Evolutionary conservation across 768 basidiomycete genomes (phyloP), one percentile per base, ranked within the genome.

Genomic region (Trametes punicea): DNA sequence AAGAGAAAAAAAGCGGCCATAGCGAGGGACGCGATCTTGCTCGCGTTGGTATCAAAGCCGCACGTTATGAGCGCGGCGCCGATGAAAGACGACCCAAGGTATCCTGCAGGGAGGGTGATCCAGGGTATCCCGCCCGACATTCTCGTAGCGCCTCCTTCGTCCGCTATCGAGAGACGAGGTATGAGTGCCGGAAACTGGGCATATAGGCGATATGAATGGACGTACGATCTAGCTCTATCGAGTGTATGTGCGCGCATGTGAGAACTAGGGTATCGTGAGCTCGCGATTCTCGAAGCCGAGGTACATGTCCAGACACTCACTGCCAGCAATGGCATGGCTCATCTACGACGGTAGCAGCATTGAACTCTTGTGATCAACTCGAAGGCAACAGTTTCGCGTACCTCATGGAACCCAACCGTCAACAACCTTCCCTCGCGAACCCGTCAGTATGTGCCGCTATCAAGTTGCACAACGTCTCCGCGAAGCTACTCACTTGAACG

Each of bases 351-450:
- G 15, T 10, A 54, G 31, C n/a, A 41, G 20, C 11, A 27, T 5
- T 9, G 42, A 44, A 52, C 8, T 31, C 2, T 11, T 20, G 21
- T 26, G 30, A 31, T 51, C 18, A 51, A 15, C 11, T 29, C 5
- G 3, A 30, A 9, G 10, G 23, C 26, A 13, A 46, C 1, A 10
- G 40, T 48, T 13, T 23, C 23, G 62, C 69, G 57, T 62, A 87
- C 90, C 75, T 93, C 91, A 71, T 93, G 91, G 67, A 93, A 92
- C 45, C 91, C 91, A 44, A 93, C 91, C 1, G 91, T 92, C 47
- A 93, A 78, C 50, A 93, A 69, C 64, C 90, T 90, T 61, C 25
- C 60, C 20, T 52, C 36, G 20, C 30, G 16, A 46, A 47, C 59
- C 18, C 18, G 30, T 54, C 49, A 36, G 46, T 20, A 23, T 27